A percentile compares a stretch with the other conserved stretches of the same genome.
phyloP scores from a whole-genome alignment of 169 alveolate species.

The Haemoproteus tartakovskyi region DNA sequence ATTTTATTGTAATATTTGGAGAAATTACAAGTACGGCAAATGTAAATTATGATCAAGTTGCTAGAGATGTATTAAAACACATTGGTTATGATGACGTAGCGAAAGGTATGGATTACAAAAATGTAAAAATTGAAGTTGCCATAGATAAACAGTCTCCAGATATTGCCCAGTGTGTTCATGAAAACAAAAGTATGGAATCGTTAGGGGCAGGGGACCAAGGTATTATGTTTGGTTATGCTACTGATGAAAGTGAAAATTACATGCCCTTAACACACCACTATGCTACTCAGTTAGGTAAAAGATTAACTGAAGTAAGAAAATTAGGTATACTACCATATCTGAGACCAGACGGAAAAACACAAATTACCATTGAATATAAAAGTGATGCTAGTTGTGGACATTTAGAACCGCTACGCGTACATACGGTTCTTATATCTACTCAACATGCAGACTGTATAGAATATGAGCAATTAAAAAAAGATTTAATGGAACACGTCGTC shows the following conservation, averaged over 20 bases:
- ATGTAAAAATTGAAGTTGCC: constrained; percentile 90
- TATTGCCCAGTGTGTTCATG: constrained; percentile 96
- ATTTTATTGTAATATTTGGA: constrained; percentile 95
- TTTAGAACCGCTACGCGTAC: constrained; percentile 89
- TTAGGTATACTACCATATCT: constrained; percentile 88
- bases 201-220: constrained; percentile 95
- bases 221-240: constrained; percentile 99
- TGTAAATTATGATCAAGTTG: constrained; percentile 90
- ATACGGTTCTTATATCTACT: constrained; percentile 91
- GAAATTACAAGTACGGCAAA: constrained; percentile 94
- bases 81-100: constrained; percentile 89
- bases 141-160: constrained; percentile 94
- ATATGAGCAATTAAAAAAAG: constrained; percentile 81
- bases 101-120: constrained; percentile 92
- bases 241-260: constrained; percentile 95
- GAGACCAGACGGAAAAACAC: constrained; percentile 99
- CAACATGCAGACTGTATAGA: constrained; percentile 84
- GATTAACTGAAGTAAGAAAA: constrained; percentile 92
- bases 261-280: constrained; percentile 98
- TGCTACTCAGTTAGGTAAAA: constrained; percentile 91
- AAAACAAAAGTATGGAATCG: constrained; percentile 83
- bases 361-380: constrained; percentile 89
- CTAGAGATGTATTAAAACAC: constrained; percentile 91
- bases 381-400: constrained; percentile 77
- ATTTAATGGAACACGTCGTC: constrained; percentile 90